Conservation (phyloP, 345 rosid genomes). For the Pelargonium nanum region DNA sequence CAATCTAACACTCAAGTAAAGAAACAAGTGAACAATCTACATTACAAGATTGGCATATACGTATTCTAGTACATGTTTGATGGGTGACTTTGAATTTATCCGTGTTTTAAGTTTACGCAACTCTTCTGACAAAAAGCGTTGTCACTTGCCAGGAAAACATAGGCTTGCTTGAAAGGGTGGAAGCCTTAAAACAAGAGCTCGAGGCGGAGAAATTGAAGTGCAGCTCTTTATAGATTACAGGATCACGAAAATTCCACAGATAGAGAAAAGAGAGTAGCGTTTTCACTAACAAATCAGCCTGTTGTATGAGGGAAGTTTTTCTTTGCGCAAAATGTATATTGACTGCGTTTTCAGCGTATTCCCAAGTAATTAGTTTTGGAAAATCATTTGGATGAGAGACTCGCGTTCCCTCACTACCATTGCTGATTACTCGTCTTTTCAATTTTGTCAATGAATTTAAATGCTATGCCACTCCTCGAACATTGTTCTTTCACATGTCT, state of each 20-base stretch:
- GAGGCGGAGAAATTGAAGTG: constrained; percentile 40
- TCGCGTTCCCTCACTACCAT: background rate
- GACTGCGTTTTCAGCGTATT: too few species aligned
- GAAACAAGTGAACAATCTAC: too few species aligned
- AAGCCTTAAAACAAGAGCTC: constrained; percentile 37
- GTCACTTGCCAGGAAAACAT: constrained; percentile 49
- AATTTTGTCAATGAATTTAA: background rate
- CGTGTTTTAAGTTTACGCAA: background rate
- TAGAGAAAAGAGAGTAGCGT: background rate
- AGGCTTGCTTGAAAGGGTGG: constrained; percentile 36
- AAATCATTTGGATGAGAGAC: background rate
- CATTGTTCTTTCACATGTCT: background rate
- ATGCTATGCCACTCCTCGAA: background rate
- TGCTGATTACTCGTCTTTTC: too few species aligned
- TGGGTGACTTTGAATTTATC: background rate
- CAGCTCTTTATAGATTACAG: constrained; percentile 6
- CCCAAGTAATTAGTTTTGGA: too few species aligned
- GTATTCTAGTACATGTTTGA: too few species aligned
- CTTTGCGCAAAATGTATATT: background rate
- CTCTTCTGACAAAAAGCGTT: constrained; percentile 2
- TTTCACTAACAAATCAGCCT: background rate
- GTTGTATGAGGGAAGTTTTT: background rate
- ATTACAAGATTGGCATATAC: too few species aligned
- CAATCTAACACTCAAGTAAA: too few species aligned
- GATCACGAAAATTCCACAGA: background rate